Conservation (phyloP, 1,139 yeast species). For the Scheffersomyces illinoinensis region DNA sequence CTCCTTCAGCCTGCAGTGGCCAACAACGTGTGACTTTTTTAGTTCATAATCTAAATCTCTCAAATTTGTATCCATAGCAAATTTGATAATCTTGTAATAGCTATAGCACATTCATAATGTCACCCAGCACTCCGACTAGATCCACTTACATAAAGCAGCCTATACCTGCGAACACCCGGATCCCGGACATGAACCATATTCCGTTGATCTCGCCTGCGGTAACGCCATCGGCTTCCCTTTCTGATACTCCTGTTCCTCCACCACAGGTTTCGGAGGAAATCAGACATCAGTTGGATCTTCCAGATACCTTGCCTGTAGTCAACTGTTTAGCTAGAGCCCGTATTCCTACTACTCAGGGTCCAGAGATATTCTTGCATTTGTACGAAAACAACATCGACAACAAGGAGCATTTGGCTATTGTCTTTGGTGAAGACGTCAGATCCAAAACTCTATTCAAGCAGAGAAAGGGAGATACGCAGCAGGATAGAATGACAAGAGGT, state of each 20-base stretch:
- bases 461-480: slow-evolving; percentile 75
- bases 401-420: slow-evolving; percentile 96
- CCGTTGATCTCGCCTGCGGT: slow-evolving; percentile 40
- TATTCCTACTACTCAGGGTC: slow-evolving; percentile 90
- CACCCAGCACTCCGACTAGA: neutral
- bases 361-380: slow-evolving; percentile 88
- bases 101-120: neutral
- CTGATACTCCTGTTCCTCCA: slow-evolving; percentile 18
- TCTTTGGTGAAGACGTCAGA: slow-evolving; percentile 88
- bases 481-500: slow-evolving; percentile 94
- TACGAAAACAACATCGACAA: slow-evolving; percentile 83
- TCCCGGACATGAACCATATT: slow-evolving; percentile 20
- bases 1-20: neutral
- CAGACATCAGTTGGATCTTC: slow-evolving; percentile 20
- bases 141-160: slow-evolving; percentile 5
- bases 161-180: slow-evolving; percentile 1
- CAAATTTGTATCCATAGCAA: neutral
- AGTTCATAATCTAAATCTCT: neutral
- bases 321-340: slow-evolving; percentile 89
- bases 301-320: slow-evolving; percentile 60
- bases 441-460: slow-evolving; percentile 68
- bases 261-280: slow-evolving; percentile 20
- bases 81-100: neutral
- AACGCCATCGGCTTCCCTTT: slow-evolving; percentile 23
- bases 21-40: neutral